Evolutionary conservation across 352 stramenopile genomes (phyloP), one percentile per base, ranked within the genome.

Genomic region (Pythium chondricola): DNA sequence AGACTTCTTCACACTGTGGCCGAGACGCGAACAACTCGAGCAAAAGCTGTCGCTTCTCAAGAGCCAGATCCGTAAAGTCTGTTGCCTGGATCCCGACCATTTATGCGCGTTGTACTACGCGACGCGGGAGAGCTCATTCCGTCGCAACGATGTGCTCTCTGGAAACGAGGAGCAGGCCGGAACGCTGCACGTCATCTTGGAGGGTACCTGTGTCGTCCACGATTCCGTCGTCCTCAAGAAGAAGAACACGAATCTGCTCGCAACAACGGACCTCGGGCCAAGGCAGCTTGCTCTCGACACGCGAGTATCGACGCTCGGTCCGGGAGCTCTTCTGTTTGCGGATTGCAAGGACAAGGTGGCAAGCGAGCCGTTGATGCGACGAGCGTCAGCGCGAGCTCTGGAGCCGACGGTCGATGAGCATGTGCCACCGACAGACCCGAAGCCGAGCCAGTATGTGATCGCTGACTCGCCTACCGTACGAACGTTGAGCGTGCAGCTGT

Each of bases 101-200:
- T 17, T 75, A 16, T 77, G 65, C 35, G 68, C 68, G 3, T 45
- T 80, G 2, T 83, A 80, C 36, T 71, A 83, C 41, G 56, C 62
- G 3, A 50, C 55, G 43, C 45, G 57, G 18, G 58, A 75, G 22
- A 41, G 39, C 36, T 38, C 46, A 5, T 83, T 75, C 41, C 57
- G 60, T 20, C 60, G 67, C 2, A 70, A 71, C 16, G 65, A 83
- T 66, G 71, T 77, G 9, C 43, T 83, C 16, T 67, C 53, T 4
- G 58, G 52, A n/a, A 52, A 18, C 7, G 53, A 54, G 11, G 63
- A 51, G 5, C 52, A 65, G 21, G 29, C 39, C 6, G 63, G 59
- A 3, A 62, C 43, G 6, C 48, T 77, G 1, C 58, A 77, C 27
- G 44, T 83, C 4, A 60, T 83, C 24, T 49, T 70, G 41, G 69